Conservation (phyloP, 2,329 filamentous ascomycete species). For the Aspergillus tanneri region DNA sequence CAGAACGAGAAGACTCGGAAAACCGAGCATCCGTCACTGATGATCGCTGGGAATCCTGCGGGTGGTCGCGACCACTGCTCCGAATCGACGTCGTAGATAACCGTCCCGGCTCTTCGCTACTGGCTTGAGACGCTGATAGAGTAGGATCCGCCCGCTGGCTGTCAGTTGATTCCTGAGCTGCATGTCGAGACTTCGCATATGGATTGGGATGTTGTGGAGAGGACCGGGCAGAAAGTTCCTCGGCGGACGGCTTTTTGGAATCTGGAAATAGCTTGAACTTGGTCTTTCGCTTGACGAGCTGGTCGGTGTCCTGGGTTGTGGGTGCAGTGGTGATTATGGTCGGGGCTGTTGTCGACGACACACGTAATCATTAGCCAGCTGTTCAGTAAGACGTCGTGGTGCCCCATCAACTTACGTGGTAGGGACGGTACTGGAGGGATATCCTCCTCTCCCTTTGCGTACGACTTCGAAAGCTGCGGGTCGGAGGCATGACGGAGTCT, state of each 20-base stretch:
- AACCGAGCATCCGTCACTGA: constrained; percentile 64
- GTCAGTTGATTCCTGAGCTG: constrained; percentile 27
- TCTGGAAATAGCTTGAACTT: constrained; percentile 42
- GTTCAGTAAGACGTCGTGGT: no score
- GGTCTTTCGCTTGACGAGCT: constrained; percentile 40
- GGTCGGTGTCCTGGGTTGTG: constrained; percentile 61
- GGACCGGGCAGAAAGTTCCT: constrained; percentile 26
- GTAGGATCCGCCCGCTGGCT: constrained; percentile 31
- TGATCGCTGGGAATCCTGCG: constrained; percentile 61
- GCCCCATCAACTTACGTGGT: constrained; percentile 32
- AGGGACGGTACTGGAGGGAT: constrained; percentile 41
- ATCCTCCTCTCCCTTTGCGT: constrained; percentile 62
- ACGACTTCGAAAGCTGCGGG: constrained; percentile 77
- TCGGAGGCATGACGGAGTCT: constrained; percentile 91
- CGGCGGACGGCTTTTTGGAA: constrained; percentile 35
- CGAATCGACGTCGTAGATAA: constrained; percentile 49
- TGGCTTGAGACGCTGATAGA: constrained; percentile 48
- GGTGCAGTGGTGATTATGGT: constrained; percentile 90
- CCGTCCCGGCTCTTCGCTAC: constrained; percentile 61
- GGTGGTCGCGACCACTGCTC: constrained; percentile 57
- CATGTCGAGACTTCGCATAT: constrained; percentile 21
- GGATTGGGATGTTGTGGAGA: constrained; percentile 7
- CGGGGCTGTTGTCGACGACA: constrained; percentile 44
- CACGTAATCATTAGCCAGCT: constrained; percentile 20
- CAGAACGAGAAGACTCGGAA: constrained; percentile 87